Evolutionary conservation across 1,284 basidiomycete genomes (phyloP).

Genomic region (Apiotrichum domesticum): DNA sequence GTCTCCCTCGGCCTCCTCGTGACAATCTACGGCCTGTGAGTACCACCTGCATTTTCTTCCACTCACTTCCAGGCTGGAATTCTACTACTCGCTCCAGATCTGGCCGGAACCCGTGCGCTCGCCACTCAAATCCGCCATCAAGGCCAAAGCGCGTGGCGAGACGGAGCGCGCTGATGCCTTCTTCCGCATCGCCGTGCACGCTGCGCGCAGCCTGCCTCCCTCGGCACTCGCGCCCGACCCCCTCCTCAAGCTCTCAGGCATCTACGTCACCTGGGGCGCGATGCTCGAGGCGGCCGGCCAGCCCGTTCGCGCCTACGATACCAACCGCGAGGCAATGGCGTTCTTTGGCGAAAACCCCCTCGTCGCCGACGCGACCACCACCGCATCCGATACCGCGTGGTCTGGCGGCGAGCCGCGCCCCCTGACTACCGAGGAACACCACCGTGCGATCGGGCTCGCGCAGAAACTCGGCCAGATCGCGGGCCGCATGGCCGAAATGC

Average conservation of each 20-base stretch:
- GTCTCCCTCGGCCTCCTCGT: constrained; percentile 40
- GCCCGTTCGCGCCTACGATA: constrained; percentile 28
- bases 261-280: constrained; percentile 39
- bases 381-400: constrained; percentile 6
- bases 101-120: constrained; percentile 44
- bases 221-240: constrained; percentile 35
- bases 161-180: constrained; percentile 34
- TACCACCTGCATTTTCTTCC: background rate
- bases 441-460: constrained; percentile 38
- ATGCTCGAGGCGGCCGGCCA: constrained; percentile 38
- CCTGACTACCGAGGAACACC: constrained; percentile 29
- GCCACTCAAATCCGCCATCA: constrained; percentile 40
- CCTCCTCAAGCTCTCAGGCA: constrained; percentile 42
- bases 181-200: constrained; percentile 38
- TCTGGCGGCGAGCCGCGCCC: constrained; percentile 3
- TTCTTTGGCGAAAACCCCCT: constrained; percentile 33
- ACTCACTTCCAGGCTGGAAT: constrained; percentile 36
- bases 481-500: constrained; percentile 9
- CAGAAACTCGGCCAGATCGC: constrained; percentile 30
- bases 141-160: constrained; percentile 37
- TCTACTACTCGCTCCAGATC: constrained; percentile 40
- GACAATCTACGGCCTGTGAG: constrained; percentile 46
- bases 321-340: constrained; percentile 29
- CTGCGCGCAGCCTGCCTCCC: constrained; percentile 24
- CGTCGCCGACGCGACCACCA: background rate